Evolutionary conservation across 1,139 yeast species (phyloP).

Genomic region (Debaryomyces fabryi): DNA sequence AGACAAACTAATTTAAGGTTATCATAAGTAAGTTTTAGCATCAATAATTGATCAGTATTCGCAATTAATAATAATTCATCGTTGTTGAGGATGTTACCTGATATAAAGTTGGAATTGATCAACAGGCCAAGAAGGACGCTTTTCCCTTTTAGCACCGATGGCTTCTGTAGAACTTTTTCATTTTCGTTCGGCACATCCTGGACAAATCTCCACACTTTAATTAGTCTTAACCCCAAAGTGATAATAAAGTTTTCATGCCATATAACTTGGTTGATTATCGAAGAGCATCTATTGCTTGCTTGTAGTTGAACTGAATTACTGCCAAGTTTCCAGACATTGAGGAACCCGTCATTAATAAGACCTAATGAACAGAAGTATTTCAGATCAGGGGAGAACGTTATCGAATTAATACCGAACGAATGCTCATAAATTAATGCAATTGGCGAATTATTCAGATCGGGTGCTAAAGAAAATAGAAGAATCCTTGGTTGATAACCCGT

Average conservation of each 20-base stretch:
- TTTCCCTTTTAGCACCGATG: slow-evolving; percentile 53
- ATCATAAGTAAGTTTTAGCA: slow-evolving; percentile 30
- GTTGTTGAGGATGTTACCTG: slow-evolving; percentile 34
- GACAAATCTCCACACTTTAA: slow-evolving; percentile 59
- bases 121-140: slow-evolving; percentile 56
- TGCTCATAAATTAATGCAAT: slow-evolving; percentile 60
- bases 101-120: slow-evolving; percentile 51
- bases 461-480: slow-evolving; percentile 59
- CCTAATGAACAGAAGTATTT: slow-evolving; percentile 61
- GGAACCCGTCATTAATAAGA: slow-evolving; percentile 62
- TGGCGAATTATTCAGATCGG: slow-evolving; percentile 49
- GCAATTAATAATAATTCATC: slow-evolving; percentile 47
- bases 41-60: slow-evolving; percentile 42
- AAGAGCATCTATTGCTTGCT: slow-evolving; percentile 63
- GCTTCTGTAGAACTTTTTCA: slow-evolving; percentile 17
- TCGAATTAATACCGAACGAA: slow-evolving; percentile 57
- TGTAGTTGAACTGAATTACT: slow-evolving; percentile 24
- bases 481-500: slow-evolving; percentile 67
- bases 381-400: slow-evolving; percentile 64
- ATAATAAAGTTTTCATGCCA: slow-evolving; percentile 57
- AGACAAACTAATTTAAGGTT: slow-evolving; percentile 25
- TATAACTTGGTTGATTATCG: slow-evolving; percentile 52
- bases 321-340: slow-evolving; percentile 58
- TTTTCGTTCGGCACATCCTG: slow-evolving; percentile 18
- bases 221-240: slow-evolving; percentile 60